Evolutionary conservation across 192 early-diverging fungal genomes (phyloP), one percentile per base, ranked within the genome.

Genomic region (Podila epigama): DNA sequence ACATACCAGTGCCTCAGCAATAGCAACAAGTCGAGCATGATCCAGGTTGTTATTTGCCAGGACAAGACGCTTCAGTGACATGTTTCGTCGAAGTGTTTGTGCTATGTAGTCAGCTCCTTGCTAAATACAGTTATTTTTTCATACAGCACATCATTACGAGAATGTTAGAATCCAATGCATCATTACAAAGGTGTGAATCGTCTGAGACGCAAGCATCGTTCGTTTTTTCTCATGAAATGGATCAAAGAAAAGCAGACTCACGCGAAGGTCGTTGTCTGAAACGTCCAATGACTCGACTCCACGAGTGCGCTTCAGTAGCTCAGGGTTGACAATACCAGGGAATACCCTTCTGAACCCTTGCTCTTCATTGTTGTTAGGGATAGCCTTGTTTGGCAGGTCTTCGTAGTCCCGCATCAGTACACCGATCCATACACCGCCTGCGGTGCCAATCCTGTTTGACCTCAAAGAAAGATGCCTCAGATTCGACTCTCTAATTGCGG

Each of bases 391-490:
- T 11, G 66, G 66, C 10, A 68, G 78, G 27, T 83, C 81, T 25
- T 84, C 85, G 58, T 88, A 88, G 50, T 85, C 85, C 15, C 85
- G 65, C 54, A 88, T 63, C 80, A 88, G 69, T 10, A 88, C 85
- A 0, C 87, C 85, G 39, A 88, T 71, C 80, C 81, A 85, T 0
- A 85, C 68, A 25, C 83, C 83, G 27, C 83, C 81, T 27, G 71
- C 35, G 27, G 82, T 56, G 25, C 79, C 84, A 27, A 86, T 83
- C 34, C 79, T 81, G 56, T 86, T 88, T 32, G 70, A 70, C 20
- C 82, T 56, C 50, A 88, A 52, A 1, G 83, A 86, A 8, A 88
- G 61, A 37, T 73, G 56, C 8, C 61, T 57, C 44, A 88, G 35
- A 13, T 54, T 75, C 7, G 86, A 82, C 28, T 75, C 63, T 50